Evolutionary conservation across 495 filamentous ascomycete genomes (phyloP).

Genomic region (Cercophora sp.): DNA sequence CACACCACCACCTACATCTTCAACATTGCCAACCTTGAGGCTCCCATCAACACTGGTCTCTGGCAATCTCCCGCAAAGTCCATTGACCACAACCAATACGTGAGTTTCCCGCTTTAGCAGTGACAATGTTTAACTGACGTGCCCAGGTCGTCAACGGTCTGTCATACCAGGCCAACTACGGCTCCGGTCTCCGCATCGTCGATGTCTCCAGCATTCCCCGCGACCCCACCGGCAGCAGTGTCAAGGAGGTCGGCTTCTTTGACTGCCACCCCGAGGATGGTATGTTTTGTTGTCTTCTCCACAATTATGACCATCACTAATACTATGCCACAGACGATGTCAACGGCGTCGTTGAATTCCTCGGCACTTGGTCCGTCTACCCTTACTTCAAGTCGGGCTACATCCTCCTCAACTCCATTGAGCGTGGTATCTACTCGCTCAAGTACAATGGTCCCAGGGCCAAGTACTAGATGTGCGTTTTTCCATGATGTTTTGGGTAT

Average conservation of each 20-base stretch:
- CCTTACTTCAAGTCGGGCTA: slow-evolving; percentile 52
- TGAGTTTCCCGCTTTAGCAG: background rate
- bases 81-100: slow-evolving; percentile 63
- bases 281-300: too few species aligned
- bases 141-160: slow-evolving; percentile 40
- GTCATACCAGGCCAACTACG: slow-evolving; percentile 58
- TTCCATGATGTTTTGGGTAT: too few species aligned
- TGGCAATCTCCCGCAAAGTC: slow-evolving; percentile 46
- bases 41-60: slow-evolving; percentile 51
- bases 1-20: slow-evolving; percentile 55
- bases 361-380: slow-evolving; percentile 53
- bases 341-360: slow-evolving; percentile 47
- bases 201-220: slow-evolving; percentile 50
- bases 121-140: background rate
- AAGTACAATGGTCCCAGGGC: slow-evolving; percentile 30
- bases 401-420: slow-evolving; percentile 55
- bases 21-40: slow-evolving; percentile 49
- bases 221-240: slow-evolving; percentile 50
- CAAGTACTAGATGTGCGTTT: background rate
- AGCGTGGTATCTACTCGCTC: slow-evolving; percentile 46
- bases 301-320: too few species aligned
- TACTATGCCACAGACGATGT: too few species aligned
- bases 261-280: slow-evolving; percentile 59
- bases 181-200: slow-evolving; percentile 52
- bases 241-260: slow-evolving; percentile 54